These are phyloP conservation scores for Teratosphaeria zuluensis DNA, from an alignment of 2,329 filamentous ascomycete genomes.

Conservation along the genomic window DNA sequence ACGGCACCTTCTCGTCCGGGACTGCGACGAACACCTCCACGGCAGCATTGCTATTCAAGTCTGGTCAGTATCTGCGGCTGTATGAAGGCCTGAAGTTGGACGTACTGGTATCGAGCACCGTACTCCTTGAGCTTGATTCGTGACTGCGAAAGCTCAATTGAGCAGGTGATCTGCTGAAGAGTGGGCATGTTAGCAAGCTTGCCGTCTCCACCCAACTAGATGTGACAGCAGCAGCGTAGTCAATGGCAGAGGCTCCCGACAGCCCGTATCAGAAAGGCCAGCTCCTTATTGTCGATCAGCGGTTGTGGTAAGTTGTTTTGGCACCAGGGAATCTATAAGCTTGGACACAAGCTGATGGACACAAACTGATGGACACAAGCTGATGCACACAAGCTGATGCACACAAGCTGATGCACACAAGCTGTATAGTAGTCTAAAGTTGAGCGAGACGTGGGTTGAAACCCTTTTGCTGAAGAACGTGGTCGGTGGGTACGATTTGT, in stretches of 20 bases:
- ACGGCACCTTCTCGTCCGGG: slow-evolving; percentile 35
- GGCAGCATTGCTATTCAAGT: slow-evolving; percentile 33
- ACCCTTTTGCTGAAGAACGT: not conserved
- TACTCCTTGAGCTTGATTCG: slow-evolving; percentile 40
- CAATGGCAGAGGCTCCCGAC: not conserved
- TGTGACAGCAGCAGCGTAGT: not conserved
- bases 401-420: too few relatives aligned
- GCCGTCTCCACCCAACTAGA: not conserved
- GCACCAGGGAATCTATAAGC: not conserved
- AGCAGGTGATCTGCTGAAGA: slow-evolving; percentile 44
- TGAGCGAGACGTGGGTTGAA: not conserved
- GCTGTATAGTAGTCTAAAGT: not conserved
- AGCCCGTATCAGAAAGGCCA: not conserved
- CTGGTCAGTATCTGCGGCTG: not conserved
- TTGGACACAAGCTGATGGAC: too few relatives aligned
- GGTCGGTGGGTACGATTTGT: not conserved
- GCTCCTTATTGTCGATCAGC: not conserved
- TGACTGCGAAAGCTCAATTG: slow-evolving; percentile 39
- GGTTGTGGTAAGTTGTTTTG: not conserved
- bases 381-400: too few relatives aligned
- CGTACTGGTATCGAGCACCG: slow-evolving; percentile 32
- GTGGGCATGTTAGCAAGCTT: slow-evolving; percentile 37
- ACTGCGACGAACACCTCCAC: slow-evolving; percentile 45
- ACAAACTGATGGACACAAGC: too few relatives aligned
- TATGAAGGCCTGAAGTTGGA: not conserved